phyloP scores from a whole-genome alignment of 805 yeast species.

The Zygosaccharomyces siamensis region DNA sequence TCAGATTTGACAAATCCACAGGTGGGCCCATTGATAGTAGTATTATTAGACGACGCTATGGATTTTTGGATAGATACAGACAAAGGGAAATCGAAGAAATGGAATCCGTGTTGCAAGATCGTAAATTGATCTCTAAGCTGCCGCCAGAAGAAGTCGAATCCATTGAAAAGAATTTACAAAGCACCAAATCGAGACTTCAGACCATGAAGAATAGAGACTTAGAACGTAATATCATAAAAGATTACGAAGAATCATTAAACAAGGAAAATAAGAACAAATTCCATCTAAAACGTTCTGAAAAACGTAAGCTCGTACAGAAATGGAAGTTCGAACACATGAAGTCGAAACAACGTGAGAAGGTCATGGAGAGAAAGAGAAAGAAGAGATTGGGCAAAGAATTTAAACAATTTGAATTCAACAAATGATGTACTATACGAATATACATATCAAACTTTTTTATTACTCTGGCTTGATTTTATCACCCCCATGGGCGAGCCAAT shows the following conservation, averaged over 20 bases:
- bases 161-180: slow-evolving; percentile 52
- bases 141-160: slow-evolving; percentile 46
- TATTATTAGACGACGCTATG: slow-evolving; percentile 68
- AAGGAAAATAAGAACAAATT: slow-evolving; percentile 49
- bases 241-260: slow-evolving; percentile 50
- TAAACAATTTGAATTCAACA: slow-evolving; percentile 43
- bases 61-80: slow-evolving; percentile 83
- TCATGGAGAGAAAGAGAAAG: slow-evolving; percentile 83
- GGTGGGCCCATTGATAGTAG: slow-evolving; percentile 77
- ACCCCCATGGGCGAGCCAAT: slow-evolving; percentile 53
- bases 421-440: slow-evolving; percentile 8
- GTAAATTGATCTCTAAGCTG: slow-evolving; percentile 40
- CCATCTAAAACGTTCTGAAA: slow-evolving; percentile 64
- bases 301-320: slow-evolving; percentile 67
- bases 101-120: slow-evolving; percentile 50
- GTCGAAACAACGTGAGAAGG: slow-evolving; percentile 68
- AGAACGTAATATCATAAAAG: slow-evolving; percentile 58
- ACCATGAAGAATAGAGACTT: slow-evolving; percentile 68
- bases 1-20: slow-evolving; percentile 84
- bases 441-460: neutral
- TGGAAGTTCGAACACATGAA: slow-evolving; percentile 75
- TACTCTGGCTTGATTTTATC: slow-evolving; percentile 15
- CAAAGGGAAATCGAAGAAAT: slow-evolving; percentile 63
- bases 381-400: slow-evolving; percentile 79
- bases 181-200: slow-evolving; percentile 63